These are phyloP conservation scores for Dalbergia cochinchinensis DNA, from an alignment of 306 rosid species.

Conservation along the genomic window DNA sequence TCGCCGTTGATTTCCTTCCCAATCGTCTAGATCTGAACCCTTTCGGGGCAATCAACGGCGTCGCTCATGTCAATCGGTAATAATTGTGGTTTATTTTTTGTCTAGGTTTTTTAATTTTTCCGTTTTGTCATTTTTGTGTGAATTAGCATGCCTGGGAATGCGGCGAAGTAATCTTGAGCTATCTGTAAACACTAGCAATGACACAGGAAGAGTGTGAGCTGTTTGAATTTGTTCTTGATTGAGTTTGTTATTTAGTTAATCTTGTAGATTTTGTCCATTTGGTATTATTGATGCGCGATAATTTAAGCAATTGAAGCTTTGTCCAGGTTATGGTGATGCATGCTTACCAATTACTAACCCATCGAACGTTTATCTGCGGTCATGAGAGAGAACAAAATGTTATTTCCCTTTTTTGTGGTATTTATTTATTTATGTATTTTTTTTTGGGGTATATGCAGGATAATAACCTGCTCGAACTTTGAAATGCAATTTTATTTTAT, in stretches of 20 bases:
- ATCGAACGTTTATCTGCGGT: not conserved
- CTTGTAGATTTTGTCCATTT: not conserved
- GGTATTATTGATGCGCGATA: not conserved
- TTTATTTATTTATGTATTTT: not conserved
- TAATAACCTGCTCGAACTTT: slow-evolving; percentile 7
- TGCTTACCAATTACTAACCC: not conserved
- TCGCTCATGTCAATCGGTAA: slow-evolving; percentile 67
- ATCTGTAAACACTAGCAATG: not conserved
- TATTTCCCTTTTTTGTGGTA: not conserved
- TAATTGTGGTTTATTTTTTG: slow-evolving; percentile 1
- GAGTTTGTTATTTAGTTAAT: slow-evolving; percentile 32
- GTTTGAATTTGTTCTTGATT: slow-evolving; percentile 33
- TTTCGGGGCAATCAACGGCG: slow-evolving; percentile 49
- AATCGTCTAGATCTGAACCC: slow-evolving; percentile 66
- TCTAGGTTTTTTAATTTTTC: not conserved
- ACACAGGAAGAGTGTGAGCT: slow-evolving; percentile 11
- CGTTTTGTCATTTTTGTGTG: not conserved
- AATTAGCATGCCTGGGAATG: slow-evolving; percentile 36
- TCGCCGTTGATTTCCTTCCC: slow-evolving; percentile 54
- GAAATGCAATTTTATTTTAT: not conserved
- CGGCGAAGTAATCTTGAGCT: not conserved
- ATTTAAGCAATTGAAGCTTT: not conserved
- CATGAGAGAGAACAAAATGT: not conserved
- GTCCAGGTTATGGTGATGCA: slow-evolving; percentile 7
- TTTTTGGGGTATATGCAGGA: not conserved